Conservation (phyloP, 352 stramenopile species). For the Pythium dissotocum region DNA sequence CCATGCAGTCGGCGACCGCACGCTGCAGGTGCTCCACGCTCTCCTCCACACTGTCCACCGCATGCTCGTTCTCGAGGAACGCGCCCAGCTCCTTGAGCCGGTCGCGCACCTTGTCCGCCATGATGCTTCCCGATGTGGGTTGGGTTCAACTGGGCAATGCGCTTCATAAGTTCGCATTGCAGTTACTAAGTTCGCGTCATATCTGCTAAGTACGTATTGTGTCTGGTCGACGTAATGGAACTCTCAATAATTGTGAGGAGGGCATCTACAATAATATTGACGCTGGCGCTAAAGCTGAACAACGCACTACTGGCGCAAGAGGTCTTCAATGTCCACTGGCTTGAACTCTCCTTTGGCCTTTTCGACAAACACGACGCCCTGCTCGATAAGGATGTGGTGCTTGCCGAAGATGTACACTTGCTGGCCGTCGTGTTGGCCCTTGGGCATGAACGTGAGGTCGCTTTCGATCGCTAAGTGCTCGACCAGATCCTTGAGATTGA, state of each 20-base stretch:
- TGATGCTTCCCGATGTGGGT: conserved; percentile 9
- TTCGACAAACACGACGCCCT: conserved; percentile 80
- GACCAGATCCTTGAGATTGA: conserved; percentile 83
- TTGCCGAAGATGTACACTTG: conserved; percentile 80
- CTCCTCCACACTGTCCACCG: conserved; percentile 68
- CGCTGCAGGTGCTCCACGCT: conserved; percentile 54
- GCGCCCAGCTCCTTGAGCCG: conserved; percentile 60
- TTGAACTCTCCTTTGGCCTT: conserved; percentile 64
- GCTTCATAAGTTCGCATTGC: conserved; percentile 21
- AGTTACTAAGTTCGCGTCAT: too few relatives aligned
- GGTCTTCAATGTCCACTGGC: conserved; percentile 73
- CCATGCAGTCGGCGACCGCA: conserved; percentile 49
- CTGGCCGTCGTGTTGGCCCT: conserved; percentile 74
- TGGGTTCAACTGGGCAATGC: conserved; percentile 27
- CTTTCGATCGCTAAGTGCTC: conserved; percentile 78
- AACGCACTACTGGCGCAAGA: conserved; percentile 36
- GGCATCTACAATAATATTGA: not conserved
- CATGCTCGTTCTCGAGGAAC: conserved; percentile 60
- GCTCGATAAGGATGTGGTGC: conserved; percentile 83
- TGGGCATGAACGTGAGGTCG: conserved; percentile 83
- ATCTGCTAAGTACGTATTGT: not conserved
- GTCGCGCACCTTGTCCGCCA: conserved; percentile 45
- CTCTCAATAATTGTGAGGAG: not conserved
- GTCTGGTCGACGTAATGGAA: not conserved
- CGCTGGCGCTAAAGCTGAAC: not conserved